Percentiles rank a stretch among this genome's conserved stretches.
Conservation (phyloP, 495 filamentous ascomycete genomes). For the Sporormia fimetaria region DNA sequence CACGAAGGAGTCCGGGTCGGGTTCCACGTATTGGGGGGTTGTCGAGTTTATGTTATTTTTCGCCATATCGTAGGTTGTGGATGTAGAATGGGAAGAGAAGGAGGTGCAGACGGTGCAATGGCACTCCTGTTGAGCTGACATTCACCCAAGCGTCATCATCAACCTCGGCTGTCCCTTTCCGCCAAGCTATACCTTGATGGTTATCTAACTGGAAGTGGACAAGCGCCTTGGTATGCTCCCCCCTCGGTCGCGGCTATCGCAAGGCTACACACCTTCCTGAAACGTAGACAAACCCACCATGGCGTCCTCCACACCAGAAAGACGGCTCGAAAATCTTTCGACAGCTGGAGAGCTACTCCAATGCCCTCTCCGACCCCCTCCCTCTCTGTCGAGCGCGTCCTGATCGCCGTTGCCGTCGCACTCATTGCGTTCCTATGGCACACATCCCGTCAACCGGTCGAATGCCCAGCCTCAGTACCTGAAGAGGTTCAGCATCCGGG, state of each 20-base stretch:
- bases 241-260: too few species aligned
- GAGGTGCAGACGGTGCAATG: too few species aligned
- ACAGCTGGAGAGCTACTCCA: background rate
- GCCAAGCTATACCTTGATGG: too few species aligned
- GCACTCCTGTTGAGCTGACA: too few species aligned
- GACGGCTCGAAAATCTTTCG: background rate
- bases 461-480: background rate
- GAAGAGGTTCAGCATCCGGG: background rate
- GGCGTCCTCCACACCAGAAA: background rate
- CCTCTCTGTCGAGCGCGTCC: background rate
- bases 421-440: constrained; percentile 3
- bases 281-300: too few species aligned
- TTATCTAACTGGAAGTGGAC: too few species aligned
- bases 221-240: too few species aligned
- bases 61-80: too few species aligned
- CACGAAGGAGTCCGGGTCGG: constrained; percentile 11
- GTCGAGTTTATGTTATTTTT: background rate
- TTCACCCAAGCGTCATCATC: too few species aligned
- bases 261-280: too few species aligned
- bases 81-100: too few species aligned
- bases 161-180: too few species aligned
- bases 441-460: background rate
- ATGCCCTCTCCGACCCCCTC: constrained; percentile 2
- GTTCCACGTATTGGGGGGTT: constrained; percentile 6
- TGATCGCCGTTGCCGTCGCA: background rate